Base-by-base conservation (phyloP, 2,329 filamentous ascomycete species). In the Parastagonospora nodorum region DNA sequence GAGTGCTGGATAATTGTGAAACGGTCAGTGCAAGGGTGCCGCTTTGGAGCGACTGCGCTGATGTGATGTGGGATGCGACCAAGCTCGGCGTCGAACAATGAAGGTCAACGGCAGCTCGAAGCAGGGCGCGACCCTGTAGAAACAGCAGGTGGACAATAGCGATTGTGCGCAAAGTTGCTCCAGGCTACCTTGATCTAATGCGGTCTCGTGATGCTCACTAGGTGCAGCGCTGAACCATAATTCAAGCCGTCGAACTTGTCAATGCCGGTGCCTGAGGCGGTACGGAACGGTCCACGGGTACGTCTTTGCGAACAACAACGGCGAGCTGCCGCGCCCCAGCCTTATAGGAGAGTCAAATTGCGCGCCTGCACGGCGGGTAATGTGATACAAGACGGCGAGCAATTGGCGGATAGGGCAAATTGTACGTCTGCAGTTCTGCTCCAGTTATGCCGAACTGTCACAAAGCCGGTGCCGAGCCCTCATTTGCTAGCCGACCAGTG, bases 361-460 rank as follows among this genome's bases (percentile, higher is more conserved):
- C 39, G 24, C 45, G 45, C 45, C 45, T 38, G 39, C 32, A 42
- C 38, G 15, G 24, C 30, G 14, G 32, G 38, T 27, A 38, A 29
- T 31, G 30, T 46, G 9, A 37, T 46, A 47, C 48, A 48, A 41
- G 24, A 45, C 14, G 33, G 45, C 50, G 10, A 36, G 41, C 41
- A 43, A 36, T 45, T 52, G 45, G 42, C 51, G 46, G 33, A 45
- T 38, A 48, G 47, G 50, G 39, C 29, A 36, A 48, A 36, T 42
- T n/a, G 37, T 24, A 39, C 12, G 7, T 32, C 36, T n/a, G 36
- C 14, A 31, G 19, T 24, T 5, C 5, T 50, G 31, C 24, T 39
- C 49, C 38, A 52, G 16, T 47, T 45, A 40, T 44, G 48, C 50
- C 50, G 43, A 53, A 35, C 53, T 51, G 56, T 57, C 46, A 54